Conservation (phyloP, 202 grass and related monocot genomes). For the Cymbopogon flexuosus region DNA sequence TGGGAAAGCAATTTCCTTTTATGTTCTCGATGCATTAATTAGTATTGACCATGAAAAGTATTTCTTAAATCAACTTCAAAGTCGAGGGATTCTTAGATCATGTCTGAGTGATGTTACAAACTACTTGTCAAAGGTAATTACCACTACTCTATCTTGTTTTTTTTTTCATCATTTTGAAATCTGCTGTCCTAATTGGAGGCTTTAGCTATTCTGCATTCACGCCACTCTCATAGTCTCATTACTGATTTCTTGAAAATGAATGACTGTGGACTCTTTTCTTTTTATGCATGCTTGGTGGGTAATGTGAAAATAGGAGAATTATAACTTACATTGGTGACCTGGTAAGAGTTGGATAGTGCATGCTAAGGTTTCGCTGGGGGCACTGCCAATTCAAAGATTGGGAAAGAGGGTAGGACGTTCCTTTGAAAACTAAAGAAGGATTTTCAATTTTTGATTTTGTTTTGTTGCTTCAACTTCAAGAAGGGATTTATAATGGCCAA, state of each 20-base stretch:
- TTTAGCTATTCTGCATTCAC: constrained; percentile 10
- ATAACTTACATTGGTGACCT: background rate
- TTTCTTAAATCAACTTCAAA: constrained; percentile 94
- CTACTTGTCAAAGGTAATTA: constrained; percentile 85
- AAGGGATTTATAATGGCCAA: background rate
- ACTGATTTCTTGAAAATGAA: constrained; percentile 4
- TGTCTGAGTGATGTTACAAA: constrained; percentile 73
- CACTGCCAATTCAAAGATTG: background rate
- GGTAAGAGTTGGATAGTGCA: background rate
- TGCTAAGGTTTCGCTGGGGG: background rate
- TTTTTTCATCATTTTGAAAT: background rate
- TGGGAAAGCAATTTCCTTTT: constrained; percentile 85
- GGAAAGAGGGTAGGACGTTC: background rate
- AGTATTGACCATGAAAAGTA: constrained; percentile 84
- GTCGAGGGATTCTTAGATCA: constrained; percentile 79
- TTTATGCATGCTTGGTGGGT: background rate
- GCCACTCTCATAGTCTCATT: background rate
- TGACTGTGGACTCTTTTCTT: background rate
- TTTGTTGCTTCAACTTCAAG: background rate
- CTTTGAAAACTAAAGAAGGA: background rate
- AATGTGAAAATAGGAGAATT: background rate
- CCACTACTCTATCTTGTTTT: too few relatives aligned
- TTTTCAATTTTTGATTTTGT: background rate
- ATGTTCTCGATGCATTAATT: constrained; percentile 84
- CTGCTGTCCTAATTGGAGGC: background rate